Evolutionary conservation across 2,329 filamentous ascomycete genomes (phyloP).

Genomic region (Ceratocystis harringtonii): DNA sequence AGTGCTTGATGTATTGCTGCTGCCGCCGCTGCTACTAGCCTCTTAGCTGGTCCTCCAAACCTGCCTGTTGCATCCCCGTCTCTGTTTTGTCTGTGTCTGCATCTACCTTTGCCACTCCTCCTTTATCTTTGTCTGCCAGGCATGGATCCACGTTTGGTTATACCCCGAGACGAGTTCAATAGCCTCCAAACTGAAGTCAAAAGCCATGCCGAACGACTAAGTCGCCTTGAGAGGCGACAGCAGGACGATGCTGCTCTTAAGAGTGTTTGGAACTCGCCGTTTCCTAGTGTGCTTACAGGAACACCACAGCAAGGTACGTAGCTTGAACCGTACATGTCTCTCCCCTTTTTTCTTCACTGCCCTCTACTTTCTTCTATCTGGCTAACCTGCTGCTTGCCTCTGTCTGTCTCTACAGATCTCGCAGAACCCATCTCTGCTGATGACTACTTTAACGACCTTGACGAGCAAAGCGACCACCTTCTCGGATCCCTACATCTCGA

Average conservation of each 20-base stretch:
- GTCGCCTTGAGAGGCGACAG: conserved; percentile 49
- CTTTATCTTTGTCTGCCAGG: conserved; percentile 23
- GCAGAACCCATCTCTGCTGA: conserved; percentile 30
- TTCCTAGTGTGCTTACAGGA: conserved; percentile 68
- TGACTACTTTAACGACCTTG: conserved; percentile 79
- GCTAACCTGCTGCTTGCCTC: background rate
- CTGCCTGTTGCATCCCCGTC: background rate
- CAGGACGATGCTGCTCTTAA: conserved; percentile 56
- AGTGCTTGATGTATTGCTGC: background rate
- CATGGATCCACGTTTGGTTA: conserved; percentile 49
- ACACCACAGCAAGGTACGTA: conserved; percentile 68
- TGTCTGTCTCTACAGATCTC: background rate
- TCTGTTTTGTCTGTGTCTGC: background rate
- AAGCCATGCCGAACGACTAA: conserved; percentile 48
- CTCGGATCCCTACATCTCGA: conserved; percentile 73
- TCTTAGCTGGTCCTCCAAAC: background rate
- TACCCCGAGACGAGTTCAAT: conserved; percentile 49
- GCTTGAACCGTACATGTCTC: background rate
- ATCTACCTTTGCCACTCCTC: background rate
- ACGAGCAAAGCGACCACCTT: conserved; percentile 69
- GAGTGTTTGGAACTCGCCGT: conserved; percentile 87
- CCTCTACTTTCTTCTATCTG: conserved; percentile 4
- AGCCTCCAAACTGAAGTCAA: conserved; percentile 57
- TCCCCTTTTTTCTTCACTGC: background rate
- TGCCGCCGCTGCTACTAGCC: background rate